These are phyloP conservation scores for Anisodus tanguticus DNA, from an alignment of 257 asterid species.

Conservation along the genomic window DNA sequence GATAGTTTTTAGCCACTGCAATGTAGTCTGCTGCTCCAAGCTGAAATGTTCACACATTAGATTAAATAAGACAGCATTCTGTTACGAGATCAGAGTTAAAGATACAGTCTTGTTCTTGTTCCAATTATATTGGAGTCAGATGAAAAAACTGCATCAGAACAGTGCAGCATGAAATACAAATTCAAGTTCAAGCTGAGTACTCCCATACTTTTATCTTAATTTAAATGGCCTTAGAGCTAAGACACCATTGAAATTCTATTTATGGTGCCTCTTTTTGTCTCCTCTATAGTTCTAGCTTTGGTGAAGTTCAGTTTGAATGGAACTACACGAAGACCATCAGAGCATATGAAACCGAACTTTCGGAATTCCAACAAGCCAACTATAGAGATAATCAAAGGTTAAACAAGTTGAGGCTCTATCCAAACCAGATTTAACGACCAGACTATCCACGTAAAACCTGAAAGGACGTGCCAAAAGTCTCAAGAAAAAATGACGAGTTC, in stretches of 20 bases:
- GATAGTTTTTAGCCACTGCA: slow-evolving; percentile 78
- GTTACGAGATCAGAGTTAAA: not conserved
- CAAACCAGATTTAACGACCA: not conserved
- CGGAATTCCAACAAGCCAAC: not conserved
- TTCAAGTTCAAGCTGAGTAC: slow-evolving; percentile 22
- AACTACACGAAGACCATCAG: not conserved
- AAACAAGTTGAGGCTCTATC: not conserved
- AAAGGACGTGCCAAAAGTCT: not conserved
- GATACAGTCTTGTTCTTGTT: not conserved
- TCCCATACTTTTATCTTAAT: not conserved
- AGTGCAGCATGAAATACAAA: not conserved
- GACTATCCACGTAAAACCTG: not conserved
- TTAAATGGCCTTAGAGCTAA: not conserved
- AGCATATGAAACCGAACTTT: not conserved
- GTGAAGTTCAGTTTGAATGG: not conserved
- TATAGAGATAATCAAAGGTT: not conserved
- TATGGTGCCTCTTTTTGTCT: not conserved
- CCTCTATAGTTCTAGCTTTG: slow-evolving; percentile 7
- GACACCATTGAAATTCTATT: slow-evolving; percentile 9
- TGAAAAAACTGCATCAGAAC: not conserved
- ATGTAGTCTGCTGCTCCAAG: slow-evolving; percentile 98
- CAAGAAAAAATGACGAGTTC: slow-evolving; percentile 17
- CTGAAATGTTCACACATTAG: slow-evolving; percentile 46
- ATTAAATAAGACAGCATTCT: not conserved
- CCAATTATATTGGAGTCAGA: not conserved